A percentile compares a stretch with the other conserved stretches of the same genome.
These are phyloP conservation scores for Boletus subparvulus DNA, from an alignment of 768 basidiomycete genomes.

Conservation along the genomic window DNA sequence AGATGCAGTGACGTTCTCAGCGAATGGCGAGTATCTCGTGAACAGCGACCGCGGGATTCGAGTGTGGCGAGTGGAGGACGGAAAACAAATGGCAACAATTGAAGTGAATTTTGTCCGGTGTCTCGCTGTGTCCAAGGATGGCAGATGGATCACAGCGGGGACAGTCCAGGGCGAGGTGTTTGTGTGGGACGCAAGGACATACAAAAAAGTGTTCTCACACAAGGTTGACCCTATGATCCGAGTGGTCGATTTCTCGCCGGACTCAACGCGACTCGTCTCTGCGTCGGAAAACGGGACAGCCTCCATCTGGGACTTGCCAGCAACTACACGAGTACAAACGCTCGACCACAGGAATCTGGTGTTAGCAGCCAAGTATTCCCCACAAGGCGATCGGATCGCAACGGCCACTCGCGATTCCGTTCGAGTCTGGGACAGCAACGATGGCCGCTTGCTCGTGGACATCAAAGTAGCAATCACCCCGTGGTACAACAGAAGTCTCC, in stretches of 20 bases:
- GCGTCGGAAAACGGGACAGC: background rate
- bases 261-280: background rate
- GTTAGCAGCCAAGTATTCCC: background rate
- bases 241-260: constrained; percentile 4
- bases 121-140: no score
- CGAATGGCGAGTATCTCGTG: background rate
- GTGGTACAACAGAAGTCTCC: background rate
- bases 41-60: background rate
- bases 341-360: background rate
- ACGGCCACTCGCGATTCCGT: background rate
- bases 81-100: background rate
- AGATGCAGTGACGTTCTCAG: background rate
- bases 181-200: no score
- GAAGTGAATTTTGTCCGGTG: background rate
- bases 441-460: background rate
- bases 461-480: background rate
- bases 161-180: no score
- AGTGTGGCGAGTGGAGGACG: background rate
- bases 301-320: constrained; percentile 1
- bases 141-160: no score
- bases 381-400: background rate
- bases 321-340: background rate
- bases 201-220: no score
- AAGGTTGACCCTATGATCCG: no score
- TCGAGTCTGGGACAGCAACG: background rate